Base-by-base conservation (phyloP, 306 rosid genomes). In the Heteromeles arbutifolia region DNA sequence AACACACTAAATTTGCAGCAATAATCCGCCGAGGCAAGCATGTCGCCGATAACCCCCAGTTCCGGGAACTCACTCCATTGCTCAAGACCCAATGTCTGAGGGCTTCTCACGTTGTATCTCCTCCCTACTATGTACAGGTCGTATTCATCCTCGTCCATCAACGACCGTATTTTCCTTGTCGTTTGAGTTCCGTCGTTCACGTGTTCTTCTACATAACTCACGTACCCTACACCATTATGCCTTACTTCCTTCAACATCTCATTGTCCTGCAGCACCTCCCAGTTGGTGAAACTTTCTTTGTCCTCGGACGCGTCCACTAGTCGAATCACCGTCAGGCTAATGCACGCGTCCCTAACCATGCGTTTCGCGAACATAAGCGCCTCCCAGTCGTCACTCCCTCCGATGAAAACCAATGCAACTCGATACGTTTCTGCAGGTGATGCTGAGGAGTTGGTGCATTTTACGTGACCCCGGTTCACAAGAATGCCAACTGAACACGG, bases 361-460 rank as follows among this genome's bases (percentile, higher is more conserved):
- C 87, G 80, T 69, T 68, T 77, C 0, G 93, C 85, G 0, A 85
- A 54, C 2, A n/a, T 65, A 3, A 88, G 45, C 0, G 91, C 90
- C 53, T 91, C 93, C 62, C 88, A 77, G 14, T 91, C 91, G 3
- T 91, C 93, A 17, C 73, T 77, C 0, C 96, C 96, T 43, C 93
- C 96, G 9, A 91, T 21, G 80, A 79, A 91, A 10, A 91, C 54
- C 79, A 87, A 1, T 3, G 87, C 83, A 4, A 88, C 87, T 0
- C 54, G 26, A 52, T 71, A 86, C 0, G 89, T 1, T 14, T 24
- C 81, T 6, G 34, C 31, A 1, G 52, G 82, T 0, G 88, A 78
- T 22, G 59, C 83, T 0, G 45, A 52, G 5, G 89, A 76, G 72
- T 80, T 76, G 39, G 67, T 11, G 28, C 77, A 85, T 8, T 83